A percentile compares a stretch with the other conserved stretches of the same genome.
Evolutionary conservation across 331 rosid species (phyloP).

Genomic region (Malus hybrid): DNA sequence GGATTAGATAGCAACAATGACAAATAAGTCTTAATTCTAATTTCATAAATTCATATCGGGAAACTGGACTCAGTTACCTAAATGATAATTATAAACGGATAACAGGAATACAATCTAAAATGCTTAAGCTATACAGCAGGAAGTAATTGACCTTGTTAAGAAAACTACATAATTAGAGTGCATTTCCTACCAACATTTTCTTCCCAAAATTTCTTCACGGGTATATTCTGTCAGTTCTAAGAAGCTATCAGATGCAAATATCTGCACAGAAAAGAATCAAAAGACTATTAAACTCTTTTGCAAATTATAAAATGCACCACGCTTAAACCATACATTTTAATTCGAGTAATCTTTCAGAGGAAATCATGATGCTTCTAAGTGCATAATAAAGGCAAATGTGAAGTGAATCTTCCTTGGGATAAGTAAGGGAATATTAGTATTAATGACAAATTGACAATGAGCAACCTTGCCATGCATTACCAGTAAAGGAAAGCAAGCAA

Average conservation of each 20-base stretch:
- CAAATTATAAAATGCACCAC: neutral
- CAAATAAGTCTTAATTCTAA: neutral
- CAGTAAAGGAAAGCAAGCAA: constrained; percentile 1
- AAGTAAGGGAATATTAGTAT: neutral
- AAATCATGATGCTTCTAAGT: neutral
- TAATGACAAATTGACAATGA: neutral
- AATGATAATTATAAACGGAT: neutral
- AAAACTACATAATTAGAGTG: constrained; percentile 1
- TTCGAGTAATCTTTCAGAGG: neutral
- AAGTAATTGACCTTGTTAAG: neutral
- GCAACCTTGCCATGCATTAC: neutral
- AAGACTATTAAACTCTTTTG: constrained; percentile 8
- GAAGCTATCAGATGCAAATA: constrained; percentile 95
- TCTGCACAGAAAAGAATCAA: constrained; percentile 42
- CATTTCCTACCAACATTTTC: constrained; percentile 69
- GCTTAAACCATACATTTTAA: neutral
- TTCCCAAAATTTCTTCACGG: constrained; percentile 88
- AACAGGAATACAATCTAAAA: neutral
- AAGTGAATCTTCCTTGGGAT: neutral
- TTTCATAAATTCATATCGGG: neutral
- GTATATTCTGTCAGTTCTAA: constrained; percentile 85
- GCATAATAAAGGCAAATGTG: neutral
- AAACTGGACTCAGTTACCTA: neutral
- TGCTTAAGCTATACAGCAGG: neutral
- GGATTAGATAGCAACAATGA: neutral